Evolutionary conservation across 2,329 filamentous ascomycete genomes (phyloP).

Genomic region (Trichoderma cornu-damae): DNA sequence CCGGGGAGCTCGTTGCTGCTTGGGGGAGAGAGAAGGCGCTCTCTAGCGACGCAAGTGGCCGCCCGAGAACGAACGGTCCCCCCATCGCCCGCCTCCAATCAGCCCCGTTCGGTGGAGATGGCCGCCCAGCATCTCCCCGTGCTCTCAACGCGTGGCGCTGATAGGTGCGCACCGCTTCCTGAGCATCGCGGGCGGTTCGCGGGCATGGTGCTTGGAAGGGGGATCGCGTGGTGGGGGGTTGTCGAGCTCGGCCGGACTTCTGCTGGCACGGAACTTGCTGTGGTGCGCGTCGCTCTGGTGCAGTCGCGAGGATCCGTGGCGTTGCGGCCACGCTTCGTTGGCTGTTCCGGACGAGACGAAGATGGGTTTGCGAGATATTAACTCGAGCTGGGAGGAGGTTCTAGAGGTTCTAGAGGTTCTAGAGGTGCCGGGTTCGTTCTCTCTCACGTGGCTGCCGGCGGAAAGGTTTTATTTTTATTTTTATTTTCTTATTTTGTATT

Average conservation of each 20-base stretch:
- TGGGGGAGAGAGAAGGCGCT: neutral
- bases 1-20: too few species aligned
- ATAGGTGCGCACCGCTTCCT: constrained; percentile 4
- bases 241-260: constrained; percentile 7
- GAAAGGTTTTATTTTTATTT: neutral
- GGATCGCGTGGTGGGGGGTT: constrained; percentile 11
- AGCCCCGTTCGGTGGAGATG: constrained; percentile 9
- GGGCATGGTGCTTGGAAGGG: neutral
- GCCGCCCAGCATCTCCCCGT: constrained; percentile 14
- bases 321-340: constrained; percentile 12
- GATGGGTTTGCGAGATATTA: constrained; percentile 2
- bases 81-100: neutral
- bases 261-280: neutral
- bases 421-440: neutral
- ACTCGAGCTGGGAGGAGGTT: neutral
- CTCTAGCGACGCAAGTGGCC: neutral
- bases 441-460: neutral
- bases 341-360: neutral
- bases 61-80: neutral
- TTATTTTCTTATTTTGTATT: neutral
- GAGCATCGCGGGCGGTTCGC: neutral
- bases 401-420: too few species aligned
- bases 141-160: constrained; percentile 14
- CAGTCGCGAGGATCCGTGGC: constrained; percentile 13
- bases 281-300: neutral